These are phyloP conservation scores for Suhomyces guaymorum DNA, from an alignment of 1,139 yeast species.

Conservation along the genomic window DNA sequence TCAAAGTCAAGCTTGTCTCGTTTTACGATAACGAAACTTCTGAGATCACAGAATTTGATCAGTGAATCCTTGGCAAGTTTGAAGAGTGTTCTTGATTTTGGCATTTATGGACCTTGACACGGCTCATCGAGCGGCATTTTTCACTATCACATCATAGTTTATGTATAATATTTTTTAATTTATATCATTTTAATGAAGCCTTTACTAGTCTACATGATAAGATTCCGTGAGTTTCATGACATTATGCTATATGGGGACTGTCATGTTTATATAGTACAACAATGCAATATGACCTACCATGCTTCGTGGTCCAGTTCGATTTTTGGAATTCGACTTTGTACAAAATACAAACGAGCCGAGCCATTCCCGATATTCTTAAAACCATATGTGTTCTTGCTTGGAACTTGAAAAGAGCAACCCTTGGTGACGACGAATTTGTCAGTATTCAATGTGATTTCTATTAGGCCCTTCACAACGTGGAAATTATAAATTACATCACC, in stretches of 20 bases:
- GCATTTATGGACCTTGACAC: too few relatives aligned
- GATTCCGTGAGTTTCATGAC: too few relatives aligned
- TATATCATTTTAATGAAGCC: slow-evolving; percentile 6
- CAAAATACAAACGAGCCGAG: slow-evolving; percentile 70
- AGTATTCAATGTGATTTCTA: slow-evolving; percentile 67
- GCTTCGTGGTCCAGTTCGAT: slow-evolving; percentile 13
- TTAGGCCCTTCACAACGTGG: slow-evolving; percentile 67
- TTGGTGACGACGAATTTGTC: slow-evolving; percentile 59
- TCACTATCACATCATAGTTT: too few relatives aligned
- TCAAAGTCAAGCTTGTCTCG: slow-evolving; percentile 77
- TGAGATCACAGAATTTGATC: slow-evolving; percentile 30
- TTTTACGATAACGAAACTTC: slow-evolving; percentile 63
- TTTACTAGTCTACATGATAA: background rate
- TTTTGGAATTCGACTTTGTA: slow-evolving; percentile 51
- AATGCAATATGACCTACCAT: slow-evolving; percentile 3
- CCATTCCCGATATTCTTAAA: slow-evolving; percentile 58
- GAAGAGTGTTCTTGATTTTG: too few relatives aligned
- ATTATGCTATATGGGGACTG: background rate
- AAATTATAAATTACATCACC: slow-evolving; percentile 71
- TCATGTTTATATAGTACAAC: slow-evolving; percentile 1
- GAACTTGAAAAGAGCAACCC: slow-evolving; percentile 83
- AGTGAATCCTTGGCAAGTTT: background rate
- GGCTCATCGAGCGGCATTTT: too few relatives aligned
- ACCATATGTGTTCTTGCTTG: slow-evolving; percentile 72
- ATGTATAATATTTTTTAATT: slow-evolving; percentile 9